phyloP scores from a whole-genome alignment of 148 eudicot species.

The Heliosperma pusillum region DNA sequence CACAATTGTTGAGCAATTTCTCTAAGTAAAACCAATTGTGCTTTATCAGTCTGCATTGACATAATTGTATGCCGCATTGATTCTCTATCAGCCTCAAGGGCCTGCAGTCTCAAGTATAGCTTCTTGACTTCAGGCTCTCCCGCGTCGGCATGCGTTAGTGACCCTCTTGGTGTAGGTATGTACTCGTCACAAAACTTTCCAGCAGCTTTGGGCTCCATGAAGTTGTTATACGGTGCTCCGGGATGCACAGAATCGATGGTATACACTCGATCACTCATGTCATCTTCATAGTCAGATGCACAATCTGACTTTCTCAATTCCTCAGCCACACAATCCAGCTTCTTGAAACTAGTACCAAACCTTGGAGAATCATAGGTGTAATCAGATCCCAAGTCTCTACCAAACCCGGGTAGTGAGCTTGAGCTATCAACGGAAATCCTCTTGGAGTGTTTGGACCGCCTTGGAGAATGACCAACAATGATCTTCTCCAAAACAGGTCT shows the following conservation, averaged over 20 bases:
- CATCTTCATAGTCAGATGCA: constrained; percentile 64
- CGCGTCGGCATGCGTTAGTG: constrained; percentile 38
- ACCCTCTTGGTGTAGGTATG: constrained; percentile 47
- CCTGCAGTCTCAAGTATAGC: constrained; percentile 80
- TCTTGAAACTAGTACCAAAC: constrained; percentile 47
- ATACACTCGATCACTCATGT: constrained; percentile 77
- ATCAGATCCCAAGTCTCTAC: constrained; percentile 46
- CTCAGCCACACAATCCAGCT: constrained; percentile 39
- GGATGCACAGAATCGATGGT: constrained; percentile 80
- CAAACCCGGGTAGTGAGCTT: constrained; percentile 35
- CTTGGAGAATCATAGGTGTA: constrained; percentile 53
- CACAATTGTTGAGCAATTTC: constrained; percentile 94
- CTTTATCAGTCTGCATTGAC: constrained; percentile 92
- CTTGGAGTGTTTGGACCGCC: constrained; percentile 41
- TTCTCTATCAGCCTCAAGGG: constrained; percentile 96
- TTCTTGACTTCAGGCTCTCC: constrained; percentile 73
- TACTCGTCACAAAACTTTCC: constrained; percentile 50
- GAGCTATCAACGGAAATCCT: constrained; percentile 51
- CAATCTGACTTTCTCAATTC: constrained; percentile 52
- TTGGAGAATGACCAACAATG: constrained; percentile 65
- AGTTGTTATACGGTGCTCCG: constrained; percentile 38
- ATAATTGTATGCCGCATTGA: constrained; percentile 84
- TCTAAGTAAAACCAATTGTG: constrained; percentile 76
- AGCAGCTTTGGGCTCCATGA: constrained; percentile 42
- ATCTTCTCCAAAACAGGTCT: constrained; percentile 62